Evolutionary conservation across 2,329 filamentous ascomycete species (phyloP).

Genomic region (Scedosporium aurantiacum): DNA sequence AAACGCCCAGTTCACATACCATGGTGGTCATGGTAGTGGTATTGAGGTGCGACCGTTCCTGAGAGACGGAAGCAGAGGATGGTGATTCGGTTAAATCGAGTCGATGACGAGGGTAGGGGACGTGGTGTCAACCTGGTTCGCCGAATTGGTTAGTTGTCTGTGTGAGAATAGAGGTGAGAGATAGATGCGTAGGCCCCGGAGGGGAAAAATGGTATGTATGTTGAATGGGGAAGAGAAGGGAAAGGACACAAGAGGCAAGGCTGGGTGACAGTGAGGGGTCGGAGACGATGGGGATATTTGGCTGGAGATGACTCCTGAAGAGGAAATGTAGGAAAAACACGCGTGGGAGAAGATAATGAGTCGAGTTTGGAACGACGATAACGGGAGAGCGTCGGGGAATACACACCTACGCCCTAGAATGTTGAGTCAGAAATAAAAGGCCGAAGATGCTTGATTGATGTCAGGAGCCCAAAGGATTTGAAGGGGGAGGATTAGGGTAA

Average conservation of each 20-base stretch:
- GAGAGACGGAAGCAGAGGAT: slow-evolving; percentile 9
- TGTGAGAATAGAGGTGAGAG: background rate
- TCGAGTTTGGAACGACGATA: background rate
- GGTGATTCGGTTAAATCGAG: slow-evolving; percentile 13
- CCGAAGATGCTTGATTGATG: slow-evolving; percentile 9
- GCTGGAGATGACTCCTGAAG: too few species aligned
- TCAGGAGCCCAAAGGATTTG: background rate
- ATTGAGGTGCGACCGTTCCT: slow-evolving; percentile 10
- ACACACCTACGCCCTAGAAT: slow-evolving; percentile 1
- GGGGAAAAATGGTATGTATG: background rate
- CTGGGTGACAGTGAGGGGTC: background rate
- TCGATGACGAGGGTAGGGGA: slow-evolving; percentile 9
- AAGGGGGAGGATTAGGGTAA: slow-evolving; percentile 10
- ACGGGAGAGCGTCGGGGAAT: background rate
- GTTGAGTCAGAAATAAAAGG: slow-evolving; percentile 13
- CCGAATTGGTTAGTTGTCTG: background rate
- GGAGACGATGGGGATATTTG: slow-evolving; percentile 1
- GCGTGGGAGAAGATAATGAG: background rate
- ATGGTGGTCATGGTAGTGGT: slow-evolving; percentile 37
- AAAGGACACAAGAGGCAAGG: background rate
- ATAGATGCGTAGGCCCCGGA: background rate
- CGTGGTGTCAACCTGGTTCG: background rate
- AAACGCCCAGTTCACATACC: slow-evolving; percentile 25
- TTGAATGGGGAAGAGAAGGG: background rate
- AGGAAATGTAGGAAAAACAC: background rate